A percentile compares a stretch with the other conserved stretches of the same genome.
These are phyloP conservation scores for Onygenales sp. DNA, from an alignment of 2,329 filamentous ascomycete species.

Conservation along the genomic window DNA sequence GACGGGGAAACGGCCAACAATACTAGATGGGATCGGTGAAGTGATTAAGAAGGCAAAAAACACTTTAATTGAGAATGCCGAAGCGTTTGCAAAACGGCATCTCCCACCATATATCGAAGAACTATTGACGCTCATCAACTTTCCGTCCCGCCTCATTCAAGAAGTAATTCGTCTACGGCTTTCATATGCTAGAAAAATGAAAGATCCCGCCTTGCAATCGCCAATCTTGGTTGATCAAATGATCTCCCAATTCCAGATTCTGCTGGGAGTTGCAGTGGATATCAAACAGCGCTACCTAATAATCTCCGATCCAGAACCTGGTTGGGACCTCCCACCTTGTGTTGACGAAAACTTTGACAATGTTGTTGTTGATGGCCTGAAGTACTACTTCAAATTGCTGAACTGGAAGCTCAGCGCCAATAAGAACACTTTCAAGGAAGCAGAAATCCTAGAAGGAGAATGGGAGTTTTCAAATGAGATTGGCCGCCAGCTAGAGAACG, in stretches of 20 bases:
- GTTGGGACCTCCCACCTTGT: constrained; percentile 91
- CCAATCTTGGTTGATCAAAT: constrained; percentile 94
- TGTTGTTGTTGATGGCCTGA: constrained; percentile 82
- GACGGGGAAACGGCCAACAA: constrained; percentile 52
- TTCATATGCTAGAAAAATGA: constrained; percentile 88
- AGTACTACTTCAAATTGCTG: constrained; percentile 97
- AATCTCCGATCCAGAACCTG: constrained; percentile 76
- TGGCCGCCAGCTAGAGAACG: constrained; percentile 79
- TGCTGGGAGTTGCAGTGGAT: constrained; percentile 80
- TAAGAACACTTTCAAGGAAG: constrained; percentile 99
- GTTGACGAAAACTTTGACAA: constrained; percentile 95
- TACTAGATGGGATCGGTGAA: constrained; percentile 71
- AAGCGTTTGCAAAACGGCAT: constrained; percentile 77
- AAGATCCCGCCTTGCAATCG: constrained; percentile 85
- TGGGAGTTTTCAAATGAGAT: constrained; percentile 97
- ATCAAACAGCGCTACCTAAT: constrained; percentile 84
- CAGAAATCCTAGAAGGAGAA: constrained; percentile 91
- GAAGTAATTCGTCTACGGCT: constrained; percentile 91
- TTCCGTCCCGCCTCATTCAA: constrained; percentile 88
- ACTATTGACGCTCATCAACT: constrained; percentile 90
- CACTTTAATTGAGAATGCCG: constrained; percentile 78
- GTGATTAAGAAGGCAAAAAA: constrained; percentile 91
- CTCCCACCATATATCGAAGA: constrained; percentile 95
- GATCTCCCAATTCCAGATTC: constrained; percentile 90
- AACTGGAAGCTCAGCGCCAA: constrained; percentile 97